Evolutionary conservation across 2,329 filamentous ascomycete species (phyloP).

Genomic region (Phoma sp.): DNA sequence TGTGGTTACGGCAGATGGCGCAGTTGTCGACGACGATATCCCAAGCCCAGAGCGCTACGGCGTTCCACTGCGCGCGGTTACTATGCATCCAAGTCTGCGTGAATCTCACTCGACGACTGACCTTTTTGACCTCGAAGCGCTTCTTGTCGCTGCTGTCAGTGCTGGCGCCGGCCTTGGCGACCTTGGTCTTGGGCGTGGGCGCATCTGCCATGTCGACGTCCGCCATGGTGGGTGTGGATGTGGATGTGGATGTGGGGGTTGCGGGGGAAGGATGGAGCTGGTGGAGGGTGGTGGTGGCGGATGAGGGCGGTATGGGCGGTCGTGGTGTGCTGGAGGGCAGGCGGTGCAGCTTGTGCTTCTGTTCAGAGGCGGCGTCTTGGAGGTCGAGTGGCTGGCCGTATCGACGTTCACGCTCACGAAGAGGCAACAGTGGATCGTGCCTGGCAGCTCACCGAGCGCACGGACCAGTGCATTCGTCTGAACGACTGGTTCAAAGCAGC

Average conservation of each 20-base stretch:
- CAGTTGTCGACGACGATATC: constrained; percentile 99
- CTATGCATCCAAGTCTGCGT: constrained; percentile 11
- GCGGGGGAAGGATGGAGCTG: constrained; percentile 18
- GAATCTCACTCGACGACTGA: constrained; percentile 49
- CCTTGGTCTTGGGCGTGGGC: constrained; percentile 62
- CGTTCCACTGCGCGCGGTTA: constrained; percentile 78
- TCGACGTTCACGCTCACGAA: background rate
- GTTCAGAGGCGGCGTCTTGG: constrained; percentile 1
- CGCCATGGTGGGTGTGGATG: constrained; percentile 67
- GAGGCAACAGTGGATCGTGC: constrained; percentile 16
- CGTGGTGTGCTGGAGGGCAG: background rate
- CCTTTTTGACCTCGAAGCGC: constrained; percentile 99
- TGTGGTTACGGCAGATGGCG: constrained; percentile 98
- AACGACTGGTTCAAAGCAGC: background rate
- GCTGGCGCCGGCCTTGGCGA: constrained; percentile 59
- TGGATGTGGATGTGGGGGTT: constrained; percentile 24
- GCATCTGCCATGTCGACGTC: constrained; percentile 98
- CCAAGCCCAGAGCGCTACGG: constrained; percentile 98
- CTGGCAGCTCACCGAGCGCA: constrained; percentile 10
- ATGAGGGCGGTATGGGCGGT: background rate
- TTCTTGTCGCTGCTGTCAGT: constrained; percentile 73
- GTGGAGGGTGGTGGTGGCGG: constrained; percentile 1
- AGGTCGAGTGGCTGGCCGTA: constrained; percentile 1
- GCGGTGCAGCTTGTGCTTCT: constrained; percentile 11
- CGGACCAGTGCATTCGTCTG: constrained; percentile 10